Conservation (phyloP, 2,329 filamentous ascomycete species). For the Neopestalotiopsis rosae region DNA sequence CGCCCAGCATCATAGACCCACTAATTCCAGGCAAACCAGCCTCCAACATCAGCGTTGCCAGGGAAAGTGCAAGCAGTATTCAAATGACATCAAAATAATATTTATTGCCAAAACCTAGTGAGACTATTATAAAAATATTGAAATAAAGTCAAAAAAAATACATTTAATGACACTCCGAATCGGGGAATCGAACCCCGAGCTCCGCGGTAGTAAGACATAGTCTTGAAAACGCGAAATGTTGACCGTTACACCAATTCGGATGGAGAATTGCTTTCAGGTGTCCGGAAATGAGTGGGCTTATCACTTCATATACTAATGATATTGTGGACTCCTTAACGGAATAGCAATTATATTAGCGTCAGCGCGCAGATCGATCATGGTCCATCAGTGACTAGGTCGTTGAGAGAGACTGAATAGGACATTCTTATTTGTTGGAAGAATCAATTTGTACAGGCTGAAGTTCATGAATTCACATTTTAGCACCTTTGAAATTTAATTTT, state of each 20-base stretch:
- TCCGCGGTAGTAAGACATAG: constrained; percentile 11
- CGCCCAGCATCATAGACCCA: not conserved
- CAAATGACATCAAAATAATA: not conserved
- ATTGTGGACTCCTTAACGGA: not conserved
- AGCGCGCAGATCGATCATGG: not conserved
- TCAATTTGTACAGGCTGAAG: no score
- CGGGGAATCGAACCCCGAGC: constrained; percentile 26
- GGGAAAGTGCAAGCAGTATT: not conserved
- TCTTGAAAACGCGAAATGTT: constrained; percentile 24
- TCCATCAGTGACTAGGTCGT: no score
- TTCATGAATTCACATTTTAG: no score
- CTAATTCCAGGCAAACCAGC: not conserved
- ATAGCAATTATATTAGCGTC: not conserved
- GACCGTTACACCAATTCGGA: constrained; percentile 24
- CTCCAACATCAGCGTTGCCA: not conserved
- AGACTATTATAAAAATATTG: not conserved
- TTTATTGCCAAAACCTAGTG: no score
- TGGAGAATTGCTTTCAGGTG: constrained; percentile 1
- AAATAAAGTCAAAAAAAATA: not conserved
- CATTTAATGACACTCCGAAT: constrained; percentile 18
- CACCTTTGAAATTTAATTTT: no score
- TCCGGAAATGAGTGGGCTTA: not conserved
- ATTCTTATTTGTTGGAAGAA: no score
- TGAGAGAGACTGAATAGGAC: no score
- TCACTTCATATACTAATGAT: not conserved